Base-by-base conservation (phyloP, 164 flowering plant species). In the Nymphaea thermarum region DNA sequence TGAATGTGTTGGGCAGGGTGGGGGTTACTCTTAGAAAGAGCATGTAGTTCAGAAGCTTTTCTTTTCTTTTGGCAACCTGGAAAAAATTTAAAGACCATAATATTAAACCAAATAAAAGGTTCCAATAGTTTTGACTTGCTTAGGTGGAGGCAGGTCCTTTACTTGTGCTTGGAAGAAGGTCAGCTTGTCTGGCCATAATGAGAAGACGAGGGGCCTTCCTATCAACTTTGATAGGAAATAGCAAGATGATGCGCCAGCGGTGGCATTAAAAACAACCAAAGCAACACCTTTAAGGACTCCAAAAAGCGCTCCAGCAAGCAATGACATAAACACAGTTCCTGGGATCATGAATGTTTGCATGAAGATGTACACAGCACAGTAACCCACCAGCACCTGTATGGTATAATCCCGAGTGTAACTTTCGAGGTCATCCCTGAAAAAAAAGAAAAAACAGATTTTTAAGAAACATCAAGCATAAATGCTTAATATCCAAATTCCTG, bases 291-390 rank as follows among this genome's bases (percentile, higher is more conserved):
- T 88, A 73, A 84, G 74, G 66, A 91, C 89, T 65, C 98, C 98
- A 71, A 91, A 94, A 68, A 94, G 93, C 7, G 98, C 79, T 66
- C 98, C 98, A 66, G 98, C 98, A 68, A 94, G 91, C 77, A 94
- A 75, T 10, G 98, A 94, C 96, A 91, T 86, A 78, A 94, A 94
- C 25, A 91, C 86, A 12, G 99, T 91, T 43, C 99, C 99, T 0
- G 97, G 99, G 65, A 94, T 94, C 99, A 94, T 94, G 83, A 94
- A 90, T 67, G 98, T 94, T 80, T 94, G 97, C 98, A 94, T 94
- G 75, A 91, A 87, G 44, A 94, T 84, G 82, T 89, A 94, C 63
- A 94, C 93, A 70, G 83, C 42, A 69, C 86, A 86, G 74, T 89
- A 94, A 8, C 96, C 93, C 65, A 90, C 78, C 64, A 91, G 74